phyloP scores from a whole-genome alignment of 148 eudicot species.

The Heliosperma pusillum region DNA sequence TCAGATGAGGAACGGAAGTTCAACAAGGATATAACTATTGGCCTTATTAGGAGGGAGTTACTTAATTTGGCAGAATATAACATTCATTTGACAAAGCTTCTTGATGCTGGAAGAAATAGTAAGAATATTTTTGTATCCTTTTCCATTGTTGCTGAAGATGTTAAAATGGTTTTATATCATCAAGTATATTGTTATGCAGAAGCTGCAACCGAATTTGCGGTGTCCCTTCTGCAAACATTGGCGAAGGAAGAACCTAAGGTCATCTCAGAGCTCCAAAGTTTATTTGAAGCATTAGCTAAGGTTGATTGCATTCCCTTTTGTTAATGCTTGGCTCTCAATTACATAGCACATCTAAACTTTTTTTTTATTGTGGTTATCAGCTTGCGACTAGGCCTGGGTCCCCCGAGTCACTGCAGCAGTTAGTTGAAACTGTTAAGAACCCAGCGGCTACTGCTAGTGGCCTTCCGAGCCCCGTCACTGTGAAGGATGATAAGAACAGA shows the following conservation, averaged over 20 bases:
- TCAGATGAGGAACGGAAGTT: conserved; percentile 94
- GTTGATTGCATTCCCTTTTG: conserved; percentile 32
- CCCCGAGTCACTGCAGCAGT: conserved; percentile 81
- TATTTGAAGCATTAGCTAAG: conserved; percentile 81
- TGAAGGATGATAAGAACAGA: conserved; percentile 57
- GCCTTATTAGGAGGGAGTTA: conserved; percentile 75
- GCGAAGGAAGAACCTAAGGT: conserved; percentile 63
- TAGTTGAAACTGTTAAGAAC: conserved; percentile 83
- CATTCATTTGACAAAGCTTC: conserved; percentile 86
- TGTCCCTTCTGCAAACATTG: conserved; percentile 67
- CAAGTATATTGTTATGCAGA: conserved; percentile 43
- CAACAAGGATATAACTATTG: conserved; percentile 83
- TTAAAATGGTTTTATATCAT: conserved; percentile 18
- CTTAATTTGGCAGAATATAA: conserved; percentile 85
- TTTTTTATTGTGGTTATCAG: conserved; percentile 35
- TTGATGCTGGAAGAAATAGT: conserved; percentile 96
- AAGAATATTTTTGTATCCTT: conserved; percentile 29
- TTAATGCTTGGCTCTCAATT: not conserved
- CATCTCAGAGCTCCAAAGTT: conserved; percentile 74
- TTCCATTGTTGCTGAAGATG: not conserved
- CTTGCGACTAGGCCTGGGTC: conserved; percentile 91
- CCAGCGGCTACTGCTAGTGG: conserved; percentile 49
- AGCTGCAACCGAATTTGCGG: conserved; percentile 83
- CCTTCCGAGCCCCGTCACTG: conserved; percentile 40
- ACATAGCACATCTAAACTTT: not conserved